Conservation (phyloP, 805 yeast species). For the Pichia insulana region DNA sequence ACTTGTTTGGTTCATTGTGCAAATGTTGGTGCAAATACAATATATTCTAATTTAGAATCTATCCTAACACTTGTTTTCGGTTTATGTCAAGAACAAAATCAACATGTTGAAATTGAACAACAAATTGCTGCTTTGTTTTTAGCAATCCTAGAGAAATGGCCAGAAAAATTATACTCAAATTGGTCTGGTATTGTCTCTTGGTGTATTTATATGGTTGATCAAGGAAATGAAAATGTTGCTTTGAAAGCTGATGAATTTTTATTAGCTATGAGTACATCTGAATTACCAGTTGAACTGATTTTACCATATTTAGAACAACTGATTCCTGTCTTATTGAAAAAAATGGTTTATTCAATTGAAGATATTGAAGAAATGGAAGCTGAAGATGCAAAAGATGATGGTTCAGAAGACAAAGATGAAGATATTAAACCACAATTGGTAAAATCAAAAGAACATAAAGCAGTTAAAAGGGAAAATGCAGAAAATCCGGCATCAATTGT, state of each 20-base stretch:
- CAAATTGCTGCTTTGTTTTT: slow-evolving; percentile 74
- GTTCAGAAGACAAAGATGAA: slow-evolving; percentile 73
- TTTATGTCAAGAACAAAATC: slow-evolving; percentile 50
- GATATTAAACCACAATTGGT: slow-evolving; percentile 81
- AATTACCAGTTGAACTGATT: slow-evolving; percentile 47
- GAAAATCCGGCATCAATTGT: slow-evolving; percentile 3
- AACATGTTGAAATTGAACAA: slow-evolving; percentile 49
- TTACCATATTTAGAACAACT: slow-evolving; percentile 51
- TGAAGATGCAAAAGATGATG: slow-evolving; percentile 68
- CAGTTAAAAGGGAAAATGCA: slow-evolving; percentile 15
- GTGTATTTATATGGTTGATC: slow-evolving; percentile 69
- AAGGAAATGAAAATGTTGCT: slow-evolving; percentile 62
- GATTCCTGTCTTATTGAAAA: slow-evolving; percentile 67
- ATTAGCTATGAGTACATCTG: slow-evolving; percentile 60
- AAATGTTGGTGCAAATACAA: slow-evolving; percentile 56
- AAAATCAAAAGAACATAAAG: slow-evolving; percentile 43
- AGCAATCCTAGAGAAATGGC: slow-evolving; percentile 61
- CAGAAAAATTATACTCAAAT: slow-evolving; percentile 75
- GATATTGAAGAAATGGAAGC: slow-evolving; percentile 58
- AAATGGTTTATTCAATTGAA: slow-evolving; percentile 84
- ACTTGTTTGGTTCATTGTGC: slow-evolving; percentile 72
- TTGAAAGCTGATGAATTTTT: slow-evolving; percentile 91
- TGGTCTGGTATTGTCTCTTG: slow-evolving; percentile 79
- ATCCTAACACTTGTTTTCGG: slow-evolving; percentile 56
- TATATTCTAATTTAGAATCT: slow-evolving; percentile 56